Evolutionary conservation across 2,329 filamentous ascomycete species (phyloP).

Genomic region (Lithohypha guttulata): DNA sequence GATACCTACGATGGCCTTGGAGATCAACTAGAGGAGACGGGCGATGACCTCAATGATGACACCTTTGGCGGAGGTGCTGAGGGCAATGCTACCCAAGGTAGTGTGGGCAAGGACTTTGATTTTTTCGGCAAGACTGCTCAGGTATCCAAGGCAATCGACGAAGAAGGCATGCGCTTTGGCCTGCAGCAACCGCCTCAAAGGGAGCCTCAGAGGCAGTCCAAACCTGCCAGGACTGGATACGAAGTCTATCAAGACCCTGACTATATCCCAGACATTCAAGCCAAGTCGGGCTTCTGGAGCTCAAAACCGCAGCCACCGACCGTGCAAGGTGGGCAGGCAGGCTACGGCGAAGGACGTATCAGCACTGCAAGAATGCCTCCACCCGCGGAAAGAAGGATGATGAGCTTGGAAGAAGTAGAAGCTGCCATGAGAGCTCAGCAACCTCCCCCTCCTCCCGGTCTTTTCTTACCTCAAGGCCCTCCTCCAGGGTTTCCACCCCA

Average conservation of each 20-base stretch:
- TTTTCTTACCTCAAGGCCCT: conserved; percentile 20
- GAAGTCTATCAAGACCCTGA: conserved; percentile 81
- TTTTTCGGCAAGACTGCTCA: conserved; percentile 90
- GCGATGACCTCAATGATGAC: conserved; percentile 93
- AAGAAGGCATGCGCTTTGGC: conserved; percentile 77
- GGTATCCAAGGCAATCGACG: conserved; percentile 73
- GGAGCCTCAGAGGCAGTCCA: conserved; percentile 33
- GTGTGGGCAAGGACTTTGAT: conserved; percentile 85
- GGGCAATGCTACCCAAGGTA: conserved; percentile 35
- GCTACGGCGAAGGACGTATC: conserved; percentile 11
- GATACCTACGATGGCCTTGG: conserved; percentile 95
- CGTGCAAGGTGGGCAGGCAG: conserved; percentile 12
- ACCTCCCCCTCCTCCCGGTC: conserved; percentile 23
- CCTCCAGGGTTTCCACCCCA: conserved; percentile 42
- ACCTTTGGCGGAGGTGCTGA: conserved; percentile 60
- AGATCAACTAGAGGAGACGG: conserved; percentile 78
- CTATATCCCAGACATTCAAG: conserved; percentile 79
- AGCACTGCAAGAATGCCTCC: conserved; percentile 20
- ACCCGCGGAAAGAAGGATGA: conserved; percentile 46
- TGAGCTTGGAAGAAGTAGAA: conserved; percentile 96
- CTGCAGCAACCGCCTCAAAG: conserved; percentile 44
- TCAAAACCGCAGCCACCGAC: conserved; percentile 37
- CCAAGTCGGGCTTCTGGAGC: conserved; percentile 87
- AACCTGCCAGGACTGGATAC: conserved; percentile 69
- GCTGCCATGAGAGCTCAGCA: conserved; percentile 72